A percentile compares a stretch with the other conserved stretches of the same genome.
Evolutionary conservation across 2,329 filamentous ascomycete genomes (phyloP).

Genomic region (Colletotrichum tabaci): DNA sequence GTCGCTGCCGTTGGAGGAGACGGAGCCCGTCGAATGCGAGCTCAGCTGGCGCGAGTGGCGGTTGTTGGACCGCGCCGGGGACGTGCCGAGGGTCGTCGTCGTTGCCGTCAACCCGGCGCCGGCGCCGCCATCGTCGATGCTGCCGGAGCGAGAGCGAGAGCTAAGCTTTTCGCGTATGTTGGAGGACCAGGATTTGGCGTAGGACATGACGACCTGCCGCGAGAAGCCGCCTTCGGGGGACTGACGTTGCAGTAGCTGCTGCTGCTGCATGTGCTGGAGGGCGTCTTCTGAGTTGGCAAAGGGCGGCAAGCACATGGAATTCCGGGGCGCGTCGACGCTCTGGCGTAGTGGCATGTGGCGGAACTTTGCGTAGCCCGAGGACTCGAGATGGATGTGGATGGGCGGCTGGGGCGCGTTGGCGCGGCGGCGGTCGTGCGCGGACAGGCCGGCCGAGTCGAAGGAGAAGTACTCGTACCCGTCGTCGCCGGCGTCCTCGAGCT

Average conservation of each 20-base stretch:
- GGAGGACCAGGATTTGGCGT: conserved; percentile 64
- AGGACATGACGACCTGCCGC: conserved; percentile 72
- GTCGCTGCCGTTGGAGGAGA: conserved; percentile 42
- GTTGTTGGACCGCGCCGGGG: conserved; percentile 22
- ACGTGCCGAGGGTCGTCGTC: not conserved
- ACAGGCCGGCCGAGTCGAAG: conserved; percentile 42
- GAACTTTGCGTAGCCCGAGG: conserved; percentile 71
- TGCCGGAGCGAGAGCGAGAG: conserved; percentile 44
- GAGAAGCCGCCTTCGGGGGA: conserved; percentile 57
- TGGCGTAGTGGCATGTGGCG: conserved; percentile 62
- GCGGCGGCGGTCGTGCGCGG: conserved; percentile 44
- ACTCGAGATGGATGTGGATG: conserved; percentile 68
- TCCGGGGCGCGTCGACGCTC: conserved; percentile 50
- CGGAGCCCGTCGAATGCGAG: conserved; percentile 35
- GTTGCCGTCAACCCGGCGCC: no score
- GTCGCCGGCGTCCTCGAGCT: conserved; percentile 58
- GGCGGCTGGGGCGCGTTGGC: conserved; percentile 52
- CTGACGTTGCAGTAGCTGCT: conserved; percentile 22
- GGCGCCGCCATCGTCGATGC: conserved; percentile 42
- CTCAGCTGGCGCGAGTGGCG: conserved; percentile 40
- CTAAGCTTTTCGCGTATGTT: conserved; percentile 64
- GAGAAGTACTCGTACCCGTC: conserved; percentile 48
- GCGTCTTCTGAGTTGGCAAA: conserved; percentile 39
- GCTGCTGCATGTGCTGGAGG: conserved; percentile 29
- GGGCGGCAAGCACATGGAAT: conserved; percentile 22